Conservation (phyloP, 345 rosid species). For the Eucalyptus lansdowneana region DNA sequence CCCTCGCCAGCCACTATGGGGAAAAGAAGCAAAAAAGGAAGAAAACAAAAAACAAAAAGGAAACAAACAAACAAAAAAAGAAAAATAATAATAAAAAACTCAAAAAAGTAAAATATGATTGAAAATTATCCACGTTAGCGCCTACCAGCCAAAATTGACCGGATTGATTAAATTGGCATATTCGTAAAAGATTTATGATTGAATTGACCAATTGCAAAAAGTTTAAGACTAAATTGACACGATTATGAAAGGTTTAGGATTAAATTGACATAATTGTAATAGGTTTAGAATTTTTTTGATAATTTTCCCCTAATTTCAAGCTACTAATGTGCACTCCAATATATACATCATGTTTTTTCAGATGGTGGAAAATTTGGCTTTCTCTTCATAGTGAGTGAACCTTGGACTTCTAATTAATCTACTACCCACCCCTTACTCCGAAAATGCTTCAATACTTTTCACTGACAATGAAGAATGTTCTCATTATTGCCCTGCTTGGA, state of each 20-base stretch:
- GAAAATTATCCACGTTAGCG: accelerated
- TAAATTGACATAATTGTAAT: too few species aligned
- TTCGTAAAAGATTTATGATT: neutral
- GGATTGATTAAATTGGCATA: accelerated
- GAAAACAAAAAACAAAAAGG: too few species aligned
- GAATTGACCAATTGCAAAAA: neutral
- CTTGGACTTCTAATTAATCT: neutral
- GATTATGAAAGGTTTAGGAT: accelerated
- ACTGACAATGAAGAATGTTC: neutral
- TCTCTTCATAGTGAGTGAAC: neutral
- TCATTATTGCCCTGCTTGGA: neutral
- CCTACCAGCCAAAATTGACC: accelerated
- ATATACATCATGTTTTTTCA: neutral
- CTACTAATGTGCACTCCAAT: neutral
- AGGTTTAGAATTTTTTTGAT: too few species aligned
- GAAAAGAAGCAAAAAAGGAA: too few species aligned
- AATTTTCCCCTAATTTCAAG: accelerated
- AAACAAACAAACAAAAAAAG: too few species aligned
- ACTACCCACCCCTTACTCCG: neutral
- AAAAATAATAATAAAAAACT: too few species aligned
- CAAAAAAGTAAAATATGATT: too few species aligned
- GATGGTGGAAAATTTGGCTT: neutral
- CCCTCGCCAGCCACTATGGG: too few species aligned
- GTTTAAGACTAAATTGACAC: too few species aligned
- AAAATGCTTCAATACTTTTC: neutral